Base-by-base conservation (phyloP, 2,329 filamentous ascomycete species). In the Pestalotiopsis sp. region DNA sequence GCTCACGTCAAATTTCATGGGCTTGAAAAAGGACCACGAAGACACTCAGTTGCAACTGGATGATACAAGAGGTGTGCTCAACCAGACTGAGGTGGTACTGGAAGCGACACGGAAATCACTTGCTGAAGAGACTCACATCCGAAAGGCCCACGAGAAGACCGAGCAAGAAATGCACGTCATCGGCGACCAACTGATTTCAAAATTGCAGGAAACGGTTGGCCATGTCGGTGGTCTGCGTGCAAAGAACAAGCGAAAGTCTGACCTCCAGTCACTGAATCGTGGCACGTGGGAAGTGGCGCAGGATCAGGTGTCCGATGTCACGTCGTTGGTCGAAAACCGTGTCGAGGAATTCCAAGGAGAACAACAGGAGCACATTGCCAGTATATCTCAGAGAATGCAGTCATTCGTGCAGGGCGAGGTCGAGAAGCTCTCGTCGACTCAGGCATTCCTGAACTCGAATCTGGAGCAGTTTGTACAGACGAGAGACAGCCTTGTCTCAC, bases 21-120 rank as follows among this genome's bases (percentile, higher is more conserved):
- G 88, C 0, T 81, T 98, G 74, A 97, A 96, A 81, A 94, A 95
- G 77, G 94, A 98, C 70, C 93, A 97, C 70, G 95, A 99, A 72
- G 86, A 88, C 20, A 94, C 92, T 0, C 91, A 87, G 68, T 77
- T 86, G 4, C 86, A 88, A 66, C 86, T 99, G 2, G 92, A 95
- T 67, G 90, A 93, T 45, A 97, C 95, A 0, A 92, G 94, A 75
- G 90, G 89, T 66, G 84, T 97, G 3, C 85, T 98, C 13, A 92
- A 95, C 69, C 93, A 97, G 80, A 98, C 95, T 0, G 95, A 98
- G 74, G 87, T 93, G 41, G 92, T 97, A 17, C 84, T 99, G 9
- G 86, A 88, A 14, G 90, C 93, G 64, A 97, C 95, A 0, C 90
- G 90, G 63, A 89, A 91, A 73, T 90, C 86, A 23, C 86, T 99